Conservation (phyloP, 116 monocot species). For the Phalaenopsis hybrid region DNA sequence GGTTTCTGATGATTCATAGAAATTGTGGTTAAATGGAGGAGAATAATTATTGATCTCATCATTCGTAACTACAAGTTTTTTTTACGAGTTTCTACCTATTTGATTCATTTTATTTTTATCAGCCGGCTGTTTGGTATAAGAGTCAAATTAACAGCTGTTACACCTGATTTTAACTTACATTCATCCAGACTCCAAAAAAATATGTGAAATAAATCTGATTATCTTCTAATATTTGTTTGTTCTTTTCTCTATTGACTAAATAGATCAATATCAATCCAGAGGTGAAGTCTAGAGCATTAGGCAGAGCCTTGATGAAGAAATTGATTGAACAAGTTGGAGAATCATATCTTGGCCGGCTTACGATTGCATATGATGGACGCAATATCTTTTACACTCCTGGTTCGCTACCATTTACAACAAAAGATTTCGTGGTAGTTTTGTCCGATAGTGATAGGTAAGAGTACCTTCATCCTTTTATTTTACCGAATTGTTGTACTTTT, state of each 20-base stretch:
- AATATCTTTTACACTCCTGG: constrained; percentile 69
- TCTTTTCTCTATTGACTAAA: not conserved
- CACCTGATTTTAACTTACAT: no score
- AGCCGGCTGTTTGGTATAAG: no score
- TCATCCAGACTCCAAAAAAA: no score
- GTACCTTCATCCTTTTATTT: not conserved
- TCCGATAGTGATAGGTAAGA: constrained; percentile 14
- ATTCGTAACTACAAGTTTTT: no score
- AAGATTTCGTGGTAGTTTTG: constrained; percentile 46
- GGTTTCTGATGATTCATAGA: no score
- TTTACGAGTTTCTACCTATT: no score
- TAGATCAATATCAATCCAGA: constrained; percentile 63
- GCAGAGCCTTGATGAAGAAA: constrained; percentile 24
- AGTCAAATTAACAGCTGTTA: no score
- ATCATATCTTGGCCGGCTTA: constrained; percentile 23
- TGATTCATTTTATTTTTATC: no score
- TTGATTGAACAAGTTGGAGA: constrained; percentile 25
- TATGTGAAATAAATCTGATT: not conserved
- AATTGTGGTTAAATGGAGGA: no score
- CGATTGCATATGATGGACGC: constrained; percentile 52
- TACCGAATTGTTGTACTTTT: no score
- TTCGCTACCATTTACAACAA: constrained; percentile 46
- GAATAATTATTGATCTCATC: no score
- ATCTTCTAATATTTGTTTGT: not conserved
- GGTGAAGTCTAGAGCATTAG: constrained; percentile 17